These are phyloP conservation scores for Geotrichum histeridarum DNA, from an alignment of 1,139 yeast genomes.

Conservation along the genomic window DNA sequence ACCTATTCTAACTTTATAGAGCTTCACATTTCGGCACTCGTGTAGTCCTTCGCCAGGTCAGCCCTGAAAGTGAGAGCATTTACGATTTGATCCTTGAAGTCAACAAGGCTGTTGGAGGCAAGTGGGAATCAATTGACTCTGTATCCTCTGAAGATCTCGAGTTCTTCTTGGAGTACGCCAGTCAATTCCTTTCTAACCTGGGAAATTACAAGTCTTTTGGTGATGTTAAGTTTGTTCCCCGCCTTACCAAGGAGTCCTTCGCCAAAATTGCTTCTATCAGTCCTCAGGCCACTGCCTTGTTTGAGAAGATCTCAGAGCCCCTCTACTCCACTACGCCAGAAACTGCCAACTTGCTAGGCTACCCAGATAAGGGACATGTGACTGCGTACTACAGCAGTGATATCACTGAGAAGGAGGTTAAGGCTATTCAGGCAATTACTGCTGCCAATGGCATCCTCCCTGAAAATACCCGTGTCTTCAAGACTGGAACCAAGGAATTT, in stretches of 20 bases:
- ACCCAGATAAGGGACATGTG: slow-evolving; percentile 70
- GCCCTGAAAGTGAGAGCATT: slow-evolving; percentile 72
- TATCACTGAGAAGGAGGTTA: slow-evolving; percentile 57
- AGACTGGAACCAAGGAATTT: slow-evolving; percentile 31
- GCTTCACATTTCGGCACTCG: slow-evolving; percentile 82
- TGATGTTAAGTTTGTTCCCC: slow-evolving; percentile 77
- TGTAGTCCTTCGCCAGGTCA: slow-evolving; percentile 75
- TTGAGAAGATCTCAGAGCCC: slow-evolving; percentile 44
- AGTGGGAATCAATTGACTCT: slow-evolving; percentile 42
- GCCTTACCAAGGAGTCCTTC: slow-evolving; percentile 47
- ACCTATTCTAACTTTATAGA: slow-evolving; percentile 41
- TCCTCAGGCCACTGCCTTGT: slow-evolving; percentile 40
- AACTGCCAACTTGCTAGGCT: slow-evolving; percentile 57
- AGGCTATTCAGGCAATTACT: slow-evolving; percentile 58
- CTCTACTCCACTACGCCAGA: slow-evolving; percentile 50
- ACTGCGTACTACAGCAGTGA: slow-evolving; percentile 63
- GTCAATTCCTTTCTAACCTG: slow-evolving; percentile 72
- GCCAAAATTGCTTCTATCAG: slow-evolving; percentile 44
- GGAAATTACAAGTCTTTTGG: slow-evolving; percentile 91
- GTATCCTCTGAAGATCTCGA: slow-evolving; percentile 30
- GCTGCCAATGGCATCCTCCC: slow-evolving; percentile 65
- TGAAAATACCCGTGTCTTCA: slow-evolving; percentile 68
- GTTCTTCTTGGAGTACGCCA: slow-evolving; percentile 66
- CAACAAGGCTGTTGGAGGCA: slow-evolving; percentile 49
- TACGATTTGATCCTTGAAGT: slow-evolving; percentile 61